phyloP scores from a whole-genome alignment of 306 rosid species.

The Casuarina cunninghamiana region DNA sequence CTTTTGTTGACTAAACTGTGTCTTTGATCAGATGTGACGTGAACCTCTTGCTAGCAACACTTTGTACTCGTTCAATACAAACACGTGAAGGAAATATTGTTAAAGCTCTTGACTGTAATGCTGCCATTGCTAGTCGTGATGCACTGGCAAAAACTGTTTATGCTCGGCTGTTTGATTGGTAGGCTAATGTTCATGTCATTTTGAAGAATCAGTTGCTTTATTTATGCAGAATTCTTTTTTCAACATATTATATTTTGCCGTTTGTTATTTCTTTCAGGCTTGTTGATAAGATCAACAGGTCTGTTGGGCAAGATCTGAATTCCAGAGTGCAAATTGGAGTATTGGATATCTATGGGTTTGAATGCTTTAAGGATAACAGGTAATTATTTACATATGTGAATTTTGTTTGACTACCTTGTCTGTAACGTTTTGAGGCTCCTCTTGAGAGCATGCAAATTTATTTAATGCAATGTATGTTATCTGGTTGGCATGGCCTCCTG shows the following conservation, averaged over 20 bases:
- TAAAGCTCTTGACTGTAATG: conserved; percentile 90
- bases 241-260: not conserved
- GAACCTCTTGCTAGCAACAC: conserved; percentile 66
- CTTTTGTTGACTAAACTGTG: conserved; percentile 17
- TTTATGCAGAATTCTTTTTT: conserved; percentile 12
- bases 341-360: conserved; percentile 96
- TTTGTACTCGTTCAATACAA: conserved; percentile 87
- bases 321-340: conserved; percentile 84
- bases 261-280: conserved; percentile 63
- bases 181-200: conserved; percentile 31
- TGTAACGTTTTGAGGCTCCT: conserved; percentile 5
- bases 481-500: not conserved
- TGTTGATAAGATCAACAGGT: conserved; percentile 85
- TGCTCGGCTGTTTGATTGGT: conserved; percentile 92
- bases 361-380: conserved; percentile 97
- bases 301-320: conserved; percentile 90
- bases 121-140: conserved; percentile 90
- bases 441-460: not conserved
- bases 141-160: conserved; percentile 92
- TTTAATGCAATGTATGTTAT: not conserved
- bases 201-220: not conserved
- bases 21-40: conserved; percentile 68
- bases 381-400: conserved; percentile 21
- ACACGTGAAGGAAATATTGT: conserved; percentile 89
- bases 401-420: conserved; percentile 18